A percentile compares a stretch with the other conserved stretches of the same genome.
Conservation (phyloP, 139 green algal genomes). For the Chlorella sp. region DNA sequence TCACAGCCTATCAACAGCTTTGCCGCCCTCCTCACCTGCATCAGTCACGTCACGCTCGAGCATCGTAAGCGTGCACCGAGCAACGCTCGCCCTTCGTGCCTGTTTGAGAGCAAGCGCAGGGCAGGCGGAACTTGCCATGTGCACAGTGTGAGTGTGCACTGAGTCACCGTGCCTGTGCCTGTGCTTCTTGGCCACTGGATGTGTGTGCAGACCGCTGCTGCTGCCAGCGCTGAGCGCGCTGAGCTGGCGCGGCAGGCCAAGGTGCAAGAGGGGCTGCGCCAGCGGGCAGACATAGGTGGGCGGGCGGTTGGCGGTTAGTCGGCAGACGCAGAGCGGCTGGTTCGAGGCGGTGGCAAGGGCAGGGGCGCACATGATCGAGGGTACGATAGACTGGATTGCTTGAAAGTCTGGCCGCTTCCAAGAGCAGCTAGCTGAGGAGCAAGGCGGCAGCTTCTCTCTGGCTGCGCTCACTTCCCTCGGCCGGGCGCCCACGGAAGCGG, state of each 20-base stretch:
- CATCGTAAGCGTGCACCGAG: no score
- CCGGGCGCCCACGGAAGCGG: neutral
- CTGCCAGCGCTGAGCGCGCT: neutral
- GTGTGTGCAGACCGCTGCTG: neutral
- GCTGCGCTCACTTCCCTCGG: neutral
- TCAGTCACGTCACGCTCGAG: no score
- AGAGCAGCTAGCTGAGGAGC: neutral
- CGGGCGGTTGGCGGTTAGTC: neutral
- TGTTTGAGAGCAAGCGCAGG: no score
- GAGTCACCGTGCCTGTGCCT: neutral
- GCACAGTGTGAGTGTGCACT: neutral
- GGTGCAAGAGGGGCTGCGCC: constrained; percentile 32
- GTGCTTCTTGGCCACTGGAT: neutral
- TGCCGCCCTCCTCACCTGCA: no score
- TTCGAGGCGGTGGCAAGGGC: neutral
- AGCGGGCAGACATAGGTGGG: constrained; percentile 39
- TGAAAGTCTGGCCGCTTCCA: neutral
- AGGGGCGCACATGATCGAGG: no score
- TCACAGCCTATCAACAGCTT: no score
- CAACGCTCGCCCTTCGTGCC: no score
- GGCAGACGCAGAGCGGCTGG: neutral
- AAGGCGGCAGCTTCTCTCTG: neutral
- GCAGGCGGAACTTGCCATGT: no score
- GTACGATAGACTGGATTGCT: neutral
- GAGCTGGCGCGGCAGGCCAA: neutral